Evolutionary conservation across 2,329 filamentous ascomycete genomes (phyloP), one percentile per base, ranked within the genome.

Genomic region (Colletotrichum kahawae): DNA sequence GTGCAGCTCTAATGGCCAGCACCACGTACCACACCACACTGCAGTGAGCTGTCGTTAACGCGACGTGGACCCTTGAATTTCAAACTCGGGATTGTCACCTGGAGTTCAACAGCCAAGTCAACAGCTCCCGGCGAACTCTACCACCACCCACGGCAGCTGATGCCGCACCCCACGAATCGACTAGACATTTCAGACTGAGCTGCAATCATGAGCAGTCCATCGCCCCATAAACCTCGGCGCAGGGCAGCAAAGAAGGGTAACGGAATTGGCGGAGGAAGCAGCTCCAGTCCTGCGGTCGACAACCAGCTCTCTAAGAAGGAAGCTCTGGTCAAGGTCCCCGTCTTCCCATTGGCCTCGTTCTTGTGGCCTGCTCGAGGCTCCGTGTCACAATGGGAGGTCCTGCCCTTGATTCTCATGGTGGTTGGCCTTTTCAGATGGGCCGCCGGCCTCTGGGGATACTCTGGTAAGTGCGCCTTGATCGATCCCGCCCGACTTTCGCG

Each of bases 351-450:
- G 27, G 95, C 95, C 2, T 93, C 96, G n/a, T 96, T 99, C 81
- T 90, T 99, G 66, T 98, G 96, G 95, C 95, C 96, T 66, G 94
- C 95, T 27, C 93, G 96, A 77, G 93, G 93, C 67, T 94, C 94
- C 1, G 88, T 92, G 21, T 98, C 96, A 69, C 94, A 96, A 94
- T 98, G 97, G 96, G 92, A 98, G 80, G 91, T 96, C 6, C 87
- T 99, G 36, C 96, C 97, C 3, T 87, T 97, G 79, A 93, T 98
- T 6, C 87, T 99, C 69, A 98, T 98, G 94, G 91, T 90, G 2
- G 95, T 92, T n/a, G 96, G 95, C 24, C 89, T 99, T 62, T 98
- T 98, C 82, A 90, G 97, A 79, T 98, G 97, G 97, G 93, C 95
- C 36, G 94, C 95, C 63, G 94, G 95, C 33, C 88, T 98, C 57